phyloP scores from a whole-genome alignment of 176 grass and related monocot species.

The Elymus sibiricus region DNA sequence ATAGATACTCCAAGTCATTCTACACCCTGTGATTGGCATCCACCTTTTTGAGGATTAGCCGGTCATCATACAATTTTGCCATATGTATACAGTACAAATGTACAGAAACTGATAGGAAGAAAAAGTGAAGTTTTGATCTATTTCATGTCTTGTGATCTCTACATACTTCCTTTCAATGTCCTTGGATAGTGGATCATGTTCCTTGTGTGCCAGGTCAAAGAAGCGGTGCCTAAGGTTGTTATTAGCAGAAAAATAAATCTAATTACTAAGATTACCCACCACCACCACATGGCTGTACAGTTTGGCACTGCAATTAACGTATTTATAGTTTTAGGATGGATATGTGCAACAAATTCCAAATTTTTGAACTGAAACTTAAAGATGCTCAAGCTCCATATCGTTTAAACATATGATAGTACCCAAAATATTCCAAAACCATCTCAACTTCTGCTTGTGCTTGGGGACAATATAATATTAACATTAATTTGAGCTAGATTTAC shows the following conservation, averaged over 20 bases:
- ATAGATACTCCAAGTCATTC: background rate
- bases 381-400: no score
- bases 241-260: background rate
- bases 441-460: no score
- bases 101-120: background rate
- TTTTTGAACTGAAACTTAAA: no score
- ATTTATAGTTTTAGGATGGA: background rate
- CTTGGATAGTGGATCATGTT: background rate
- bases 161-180: background rate
- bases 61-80: background rate
- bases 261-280: background rate
- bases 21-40: conserved; percentile 9
- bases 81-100: background rate
- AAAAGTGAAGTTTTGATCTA: background rate
- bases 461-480: background rate
- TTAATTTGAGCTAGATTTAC: background rate
- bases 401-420: no score
- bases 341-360: no score
- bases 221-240: no score
- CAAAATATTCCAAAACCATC: no score
- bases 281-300: background rate
- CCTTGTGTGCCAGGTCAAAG: no score
- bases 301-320: background rate
- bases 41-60: conserved; percentile 29
- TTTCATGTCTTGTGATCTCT: background rate